Conservation (phyloP, 257 asterid species). For the Leptodermis oblonga region DNA sequence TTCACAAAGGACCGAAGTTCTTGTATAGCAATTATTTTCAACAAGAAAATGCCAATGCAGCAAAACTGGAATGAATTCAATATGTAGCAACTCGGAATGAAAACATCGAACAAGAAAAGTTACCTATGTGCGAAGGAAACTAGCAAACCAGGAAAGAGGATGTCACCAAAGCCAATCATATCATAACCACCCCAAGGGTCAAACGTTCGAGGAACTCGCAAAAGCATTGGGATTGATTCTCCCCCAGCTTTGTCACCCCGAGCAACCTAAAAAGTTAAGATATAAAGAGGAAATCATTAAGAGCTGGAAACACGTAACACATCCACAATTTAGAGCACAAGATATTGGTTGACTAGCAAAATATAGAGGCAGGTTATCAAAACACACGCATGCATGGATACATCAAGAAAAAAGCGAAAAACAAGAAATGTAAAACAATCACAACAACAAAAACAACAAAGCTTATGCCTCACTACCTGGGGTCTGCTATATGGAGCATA, state of each 20-base stretch:
- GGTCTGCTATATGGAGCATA: too few relatives aligned
- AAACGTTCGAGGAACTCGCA: conserved; percentile 78
- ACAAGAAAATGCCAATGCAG: neutral
- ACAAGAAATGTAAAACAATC: neutral
- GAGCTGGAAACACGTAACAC: neutral
- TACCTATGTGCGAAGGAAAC: conserved; percentile 84
- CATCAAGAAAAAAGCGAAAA: neutral
- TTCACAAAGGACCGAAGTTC: neutral
- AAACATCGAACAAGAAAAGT: neutral
- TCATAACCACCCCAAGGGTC: conserved; percentile 95
- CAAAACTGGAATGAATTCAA: neutral
- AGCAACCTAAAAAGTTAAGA: conserved; percentile 65
- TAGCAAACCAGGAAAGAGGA: conserved; percentile 89
- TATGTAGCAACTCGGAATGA: neutral
- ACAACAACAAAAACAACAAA: too few relatives aligned
- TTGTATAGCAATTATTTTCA: neutral
- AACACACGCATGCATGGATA: too few relatives aligned
- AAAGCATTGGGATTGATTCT: conserved; percentile 97
- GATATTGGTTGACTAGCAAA: neutral
- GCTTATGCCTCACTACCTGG: too few relatives aligned
- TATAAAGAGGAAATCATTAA: neutral
- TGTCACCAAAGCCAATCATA: conserved; percentile 99
- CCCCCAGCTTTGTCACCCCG: conserved; percentile 86
- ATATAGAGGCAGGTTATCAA: too few relatives aligned
- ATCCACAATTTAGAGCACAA: neutral